Conservation (phyloP, 2,329 filamentous ascomycete genomes). For the Clarireedia homoeocarpa region DNA sequence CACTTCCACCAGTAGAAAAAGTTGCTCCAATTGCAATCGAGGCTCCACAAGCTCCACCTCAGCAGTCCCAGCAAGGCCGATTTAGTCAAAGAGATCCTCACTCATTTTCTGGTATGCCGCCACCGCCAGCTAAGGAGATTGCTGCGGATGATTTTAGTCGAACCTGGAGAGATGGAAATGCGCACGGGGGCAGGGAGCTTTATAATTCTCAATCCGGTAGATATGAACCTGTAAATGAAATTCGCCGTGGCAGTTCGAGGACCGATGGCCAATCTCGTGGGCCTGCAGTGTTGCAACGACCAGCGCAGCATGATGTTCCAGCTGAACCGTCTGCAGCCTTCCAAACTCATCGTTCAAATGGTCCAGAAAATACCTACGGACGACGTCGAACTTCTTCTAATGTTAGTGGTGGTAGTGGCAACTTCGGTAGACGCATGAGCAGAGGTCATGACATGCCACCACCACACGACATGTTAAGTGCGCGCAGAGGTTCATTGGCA, state of each 20-base stretch:
- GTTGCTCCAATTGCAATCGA: slow-evolving; percentile 63
- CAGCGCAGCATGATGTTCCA: slow-evolving; percentile 54
- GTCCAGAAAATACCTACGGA: slow-evolving; percentile 59
- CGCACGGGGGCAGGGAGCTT: slow-evolving; percentile 62
- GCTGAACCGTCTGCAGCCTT: slow-evolving; percentile 83
- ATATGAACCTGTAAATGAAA: slow-evolving; percentile 79
- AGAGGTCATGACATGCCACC: slow-evolving; percentile 27
- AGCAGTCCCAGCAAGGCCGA: slow-evolving; percentile 37
- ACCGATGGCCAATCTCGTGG: slow-evolving; percentile 62
- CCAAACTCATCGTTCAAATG: slow-evolving; percentile 64
- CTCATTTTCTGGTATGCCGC: slow-evolving; percentile 45
- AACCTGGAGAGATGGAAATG: slow-evolving; percentile 66
- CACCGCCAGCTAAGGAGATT: slow-evolving; percentile 67
- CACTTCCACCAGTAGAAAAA: slow-evolving; percentile 77
- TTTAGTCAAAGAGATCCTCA: slow-evolving; percentile 48
- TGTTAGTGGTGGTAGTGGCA: slow-evolving; percentile 77
- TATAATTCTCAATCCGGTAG: slow-evolving; percentile 94
- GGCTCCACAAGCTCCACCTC: slow-evolving; percentile 33
- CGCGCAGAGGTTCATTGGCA: slow-evolving; percentile 42
- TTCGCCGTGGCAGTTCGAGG: slow-evolving; percentile 57
- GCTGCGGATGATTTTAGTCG: slow-evolving; percentile 90
- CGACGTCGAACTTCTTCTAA: slow-evolving; percentile 84
- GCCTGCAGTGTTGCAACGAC: slow-evolving; percentile 71
- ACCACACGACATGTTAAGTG: slow-evolving; percentile 32
- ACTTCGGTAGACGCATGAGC: slow-evolving; percentile 42